Evolutionary conservation across 345 rosid species (phyloP), one percentile per base, ranked within the genome.

Genomic region (Moricandia moricandioides): DNA sequence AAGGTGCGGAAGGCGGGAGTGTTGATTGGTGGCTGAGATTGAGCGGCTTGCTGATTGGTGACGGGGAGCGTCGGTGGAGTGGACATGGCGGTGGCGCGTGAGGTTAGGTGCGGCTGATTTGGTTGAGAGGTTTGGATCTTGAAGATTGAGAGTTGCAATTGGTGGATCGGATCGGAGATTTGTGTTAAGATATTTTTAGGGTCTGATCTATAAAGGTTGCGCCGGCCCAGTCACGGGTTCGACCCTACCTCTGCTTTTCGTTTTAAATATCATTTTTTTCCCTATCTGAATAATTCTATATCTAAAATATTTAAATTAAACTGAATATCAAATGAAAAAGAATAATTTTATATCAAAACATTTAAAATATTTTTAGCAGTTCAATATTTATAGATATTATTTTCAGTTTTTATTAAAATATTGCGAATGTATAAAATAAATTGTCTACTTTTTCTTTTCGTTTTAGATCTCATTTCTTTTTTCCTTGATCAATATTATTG

Each of bases 1-100:
- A 89, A 89, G 12, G 83, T 62, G 13, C 93, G 93, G 80, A 92
- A 73, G 1, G 96, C 97, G 0, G 89, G 91, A 1, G 93, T 88
- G 71, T 89, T 87, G 64, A 86, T 87, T 9, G 93, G 88, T 0
- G 91, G 85, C 58, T 89, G 96, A 6, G 89, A 73, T 58, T 80
- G 89, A 24, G 74, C 24, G 8, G 75, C 78, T 30, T 79, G 87
- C 17, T 81, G 76, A 35, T 39, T 81, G 4, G 94, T 37, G 80
- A 89, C 51, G 16, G 97, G 95, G 16, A 91, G 80, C 5, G 91
- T 81, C 37, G 84, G 83, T 45, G 76, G 80, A 34, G 84, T 57
- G 3, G 91, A 79, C 97, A 91, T 89, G 1, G 45, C 43, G 80
- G 72, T 3, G 63, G 69, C 52, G 27, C 52, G 60, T 6, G 79